Evolutionary conservation across 2,329 filamentous ascomycete species (phyloP), one percentile per base, ranked within the genome.

Genomic region (Phialophora verrucosa): DNA sequence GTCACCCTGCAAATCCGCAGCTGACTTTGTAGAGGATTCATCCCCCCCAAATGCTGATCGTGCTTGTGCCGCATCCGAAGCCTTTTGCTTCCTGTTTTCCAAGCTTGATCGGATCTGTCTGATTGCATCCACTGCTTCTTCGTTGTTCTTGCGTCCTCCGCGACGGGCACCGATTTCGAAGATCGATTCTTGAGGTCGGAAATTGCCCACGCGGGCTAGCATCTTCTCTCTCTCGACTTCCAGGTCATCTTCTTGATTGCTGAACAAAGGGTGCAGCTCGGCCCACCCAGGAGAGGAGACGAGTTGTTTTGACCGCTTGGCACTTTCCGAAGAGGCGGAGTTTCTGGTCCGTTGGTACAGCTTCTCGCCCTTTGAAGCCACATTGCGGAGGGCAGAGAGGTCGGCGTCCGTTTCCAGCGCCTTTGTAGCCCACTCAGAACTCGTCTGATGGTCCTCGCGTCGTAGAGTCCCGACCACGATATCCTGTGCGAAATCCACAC

Each of bases 161-260:
- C 89, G 86, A 72, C 90, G 88, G 6, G 91, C 91, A 70, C 91
- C 91, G 69, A 97, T 89, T 78, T 99, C 95, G 73, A 99, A 99
- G n/a, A 99, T 92, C 0, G 94, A 98, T 78, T 99, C 95, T 51
- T 89, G 84, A 0, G 96, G 95, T 72, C 92, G 88, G 80, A 95
- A 99, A 1, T 90, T 90, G 73, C 92, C 93, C 64, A 99, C 92
- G 65, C 89, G 87, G 35, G 92, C 92, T 32, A 99, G 83, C 91
- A 99, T 96, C 59, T 90, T 88, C 57, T 93, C 88, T 35, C 93
- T 87, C 57, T 91, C 89, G 66, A 88, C 85, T 74, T 94, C 91
- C 31, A 85, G 79, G 38, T 86, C 82, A 63, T 87, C 84, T 0
- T 85, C 85, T 59, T 90, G 86, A 62, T 90, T 84, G 42, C 89